Evolutionary conservation across 495 filamentous ascomycete genomes (phyloP).

Genomic region (Lasiosphaeria miniovina): DNA sequence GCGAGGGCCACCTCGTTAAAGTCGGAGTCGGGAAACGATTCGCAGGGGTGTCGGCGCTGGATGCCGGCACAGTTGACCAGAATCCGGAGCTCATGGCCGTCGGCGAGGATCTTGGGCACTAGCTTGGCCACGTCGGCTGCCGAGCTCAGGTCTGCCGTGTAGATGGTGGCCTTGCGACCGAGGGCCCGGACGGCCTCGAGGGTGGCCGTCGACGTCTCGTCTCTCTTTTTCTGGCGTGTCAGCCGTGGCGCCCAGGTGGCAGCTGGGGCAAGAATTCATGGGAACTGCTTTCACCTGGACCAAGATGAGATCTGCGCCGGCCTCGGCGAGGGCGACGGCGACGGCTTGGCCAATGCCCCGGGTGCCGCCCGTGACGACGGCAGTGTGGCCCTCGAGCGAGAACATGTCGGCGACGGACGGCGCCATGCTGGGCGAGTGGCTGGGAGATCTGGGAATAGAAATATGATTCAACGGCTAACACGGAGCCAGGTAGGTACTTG

Average conservation of each 20-base stretch:
- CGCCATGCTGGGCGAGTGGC: conserved; percentile 6
- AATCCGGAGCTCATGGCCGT: conserved; percentile 63
- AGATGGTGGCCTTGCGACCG: conserved; percentile 66
- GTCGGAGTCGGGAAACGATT: conserved; percentile 75
- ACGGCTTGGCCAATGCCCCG: conserved; percentile 85
- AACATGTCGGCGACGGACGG: conserved; percentile 37
- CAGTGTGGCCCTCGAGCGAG: conserved; percentile 65
- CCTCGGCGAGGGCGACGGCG: conserved; percentile 76
- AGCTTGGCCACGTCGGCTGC: conserved; percentile 57
- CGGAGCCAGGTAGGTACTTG: no score
- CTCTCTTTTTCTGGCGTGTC: conserved; percentile 47
- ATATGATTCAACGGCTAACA: no score
- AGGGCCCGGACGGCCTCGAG: conserved; percentile 58
- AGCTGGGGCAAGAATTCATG: neutral
- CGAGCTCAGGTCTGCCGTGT: conserved; percentile 70
- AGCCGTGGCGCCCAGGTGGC: neutral
- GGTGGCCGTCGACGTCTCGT: conserved; percentile 62
- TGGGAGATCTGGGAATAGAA: neutral
- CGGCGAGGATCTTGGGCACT: conserved; percentile 56
- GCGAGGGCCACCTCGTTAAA: conserved; percentile 62
- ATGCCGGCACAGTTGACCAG: conserved; percentile 86
- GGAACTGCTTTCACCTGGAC: conserved; percentile 49
- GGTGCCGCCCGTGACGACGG: conserved; percentile 82
- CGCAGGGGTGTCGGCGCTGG: conserved; percentile 72
- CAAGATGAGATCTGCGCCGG: conserved; percentile 77